Evolutionary conservation across 176 grass and related monocot genomes (phyloP).

Genomic region (Pontederia paniculata): DNA sequence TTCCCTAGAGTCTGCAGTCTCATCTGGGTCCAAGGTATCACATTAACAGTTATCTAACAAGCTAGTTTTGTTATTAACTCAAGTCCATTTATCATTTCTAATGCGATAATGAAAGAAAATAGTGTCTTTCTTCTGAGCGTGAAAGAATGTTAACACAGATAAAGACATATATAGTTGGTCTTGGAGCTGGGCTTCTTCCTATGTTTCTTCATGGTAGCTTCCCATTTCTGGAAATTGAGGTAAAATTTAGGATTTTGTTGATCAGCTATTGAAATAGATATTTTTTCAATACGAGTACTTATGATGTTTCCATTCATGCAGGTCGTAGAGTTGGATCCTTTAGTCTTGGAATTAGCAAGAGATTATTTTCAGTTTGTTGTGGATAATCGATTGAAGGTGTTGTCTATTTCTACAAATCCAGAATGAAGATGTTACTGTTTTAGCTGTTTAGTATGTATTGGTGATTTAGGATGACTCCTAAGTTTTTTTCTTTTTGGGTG

Average conservation of each 20-base stretch:
- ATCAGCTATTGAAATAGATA: not conserved
- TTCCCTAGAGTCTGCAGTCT: slow-evolving; percentile 38
- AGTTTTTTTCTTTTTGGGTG: no score
- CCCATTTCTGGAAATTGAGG: slow-evolving; percentile 77
- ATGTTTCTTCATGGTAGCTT: slow-evolving; percentile 94
- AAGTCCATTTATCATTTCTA: not conserved
- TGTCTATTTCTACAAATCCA: not conserved
- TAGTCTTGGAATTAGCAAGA: slow-evolving; percentile 60
- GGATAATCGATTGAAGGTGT: slow-evolving; percentile 56
- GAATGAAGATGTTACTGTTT: no score
- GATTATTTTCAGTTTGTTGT: slow-evolving; percentile 61
- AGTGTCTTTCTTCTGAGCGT: slow-evolving; percentile 3
- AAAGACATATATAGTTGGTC: slow-evolving; percentile 52
- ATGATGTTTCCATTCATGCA: slow-evolving; percentile 25
- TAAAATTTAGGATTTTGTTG: slow-evolving; percentile 1
- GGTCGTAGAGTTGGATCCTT: slow-evolving; percentile 83
- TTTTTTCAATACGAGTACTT: not conserved
- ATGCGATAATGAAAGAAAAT: not conserved
- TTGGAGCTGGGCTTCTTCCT: slow-evolving; percentile 88
- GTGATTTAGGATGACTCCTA: no score
- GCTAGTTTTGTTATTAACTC: no score
- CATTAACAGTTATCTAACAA: not conserved
- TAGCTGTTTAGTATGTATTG: no score
- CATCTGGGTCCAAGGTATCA: slow-evolving; percentile 43
- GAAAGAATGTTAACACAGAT: slow-evolving; percentile 35